Conservation (phyloP, 495 filamentous ascomycete species). For the Hyaloscypha hepaticicola region DNA sequence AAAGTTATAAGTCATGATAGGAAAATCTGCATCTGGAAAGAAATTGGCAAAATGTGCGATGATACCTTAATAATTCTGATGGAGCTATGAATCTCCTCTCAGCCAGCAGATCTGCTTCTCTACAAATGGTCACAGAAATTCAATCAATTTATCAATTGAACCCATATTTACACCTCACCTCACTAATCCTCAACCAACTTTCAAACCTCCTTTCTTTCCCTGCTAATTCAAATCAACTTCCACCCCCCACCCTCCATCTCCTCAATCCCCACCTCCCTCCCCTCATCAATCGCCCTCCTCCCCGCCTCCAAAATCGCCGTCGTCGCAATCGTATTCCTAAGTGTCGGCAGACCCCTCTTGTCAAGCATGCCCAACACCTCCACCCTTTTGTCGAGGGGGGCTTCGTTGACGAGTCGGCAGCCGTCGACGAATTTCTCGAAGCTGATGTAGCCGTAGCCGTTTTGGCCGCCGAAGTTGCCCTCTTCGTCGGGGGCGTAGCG, state of each 20-base stretch:
- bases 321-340: conserved; percentile 86
- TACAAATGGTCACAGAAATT: no score
- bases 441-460: conserved; percentile 88
- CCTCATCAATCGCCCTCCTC: conserved; percentile 76
- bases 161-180: no score
- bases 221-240: conserved; percentile 72
- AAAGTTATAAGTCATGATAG: background rate
- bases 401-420: conserved; percentile 57
- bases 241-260: conserved; percentile 57
- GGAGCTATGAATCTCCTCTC: no score
- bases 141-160: no score
- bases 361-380: conserved; percentile 75
- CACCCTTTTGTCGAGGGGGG: conserved; percentile 70
- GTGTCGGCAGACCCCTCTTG: conserved; percentile 73
- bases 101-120: no score
- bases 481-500: conserved; percentile 92
- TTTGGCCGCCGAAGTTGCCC: conserved; percentile 89
- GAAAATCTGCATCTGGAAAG: no score
- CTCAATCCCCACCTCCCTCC: conserved; percentile 70
- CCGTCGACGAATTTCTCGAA: conserved; percentile 97
- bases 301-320: conserved; percentile 90
- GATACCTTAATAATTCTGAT: no score
- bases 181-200: no score
- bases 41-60: no score
- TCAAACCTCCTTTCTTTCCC: no score